Evolutionary conservation across 768 basidiomycete species (phyloP).

Genomic region (Kwoniella bestiolae): DNA sequence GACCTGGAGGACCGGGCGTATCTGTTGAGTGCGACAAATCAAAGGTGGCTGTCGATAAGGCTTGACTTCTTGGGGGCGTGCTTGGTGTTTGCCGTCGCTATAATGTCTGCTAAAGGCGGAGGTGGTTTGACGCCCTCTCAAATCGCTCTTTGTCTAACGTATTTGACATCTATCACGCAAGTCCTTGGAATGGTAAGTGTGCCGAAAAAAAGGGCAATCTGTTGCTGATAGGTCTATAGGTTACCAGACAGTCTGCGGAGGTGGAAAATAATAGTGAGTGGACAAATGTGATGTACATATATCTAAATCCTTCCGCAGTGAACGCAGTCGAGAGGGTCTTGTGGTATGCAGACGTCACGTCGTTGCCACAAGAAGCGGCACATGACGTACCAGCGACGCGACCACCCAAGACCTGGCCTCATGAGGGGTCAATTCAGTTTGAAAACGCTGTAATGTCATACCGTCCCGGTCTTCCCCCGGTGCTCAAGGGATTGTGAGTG

Average conservation of each 20-base stretch:
- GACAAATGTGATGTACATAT: slow-evolving; percentile 6
- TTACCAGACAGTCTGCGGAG: slow-evolving; percentile 61
- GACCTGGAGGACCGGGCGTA: slow-evolving; percentile 91
- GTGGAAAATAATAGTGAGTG: slow-evolving; percentile 76
- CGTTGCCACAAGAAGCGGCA: slow-evolving; percentile 68
- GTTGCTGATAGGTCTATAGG: too few relatives aligned
- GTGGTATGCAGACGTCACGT: slow-evolving; percentile 73
- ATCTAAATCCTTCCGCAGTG: slow-evolving; percentile 26
- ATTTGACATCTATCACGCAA: slow-evolving; percentile 47
- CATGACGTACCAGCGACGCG: slow-evolving; percentile 66
- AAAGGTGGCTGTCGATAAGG: slow-evolving; percentile 75
- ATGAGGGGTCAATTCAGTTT: slow-evolving; percentile 70
- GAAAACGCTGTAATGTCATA: slow-evolving; percentile 77
- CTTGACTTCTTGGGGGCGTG: slow-evolving; percentile 82
- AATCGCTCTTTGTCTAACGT: slow-evolving; percentile 74
- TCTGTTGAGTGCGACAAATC: slow-evolving; percentile 75
- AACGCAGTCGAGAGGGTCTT: slow-evolving; percentile 65
- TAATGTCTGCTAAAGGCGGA: slow-evolving; percentile 76
- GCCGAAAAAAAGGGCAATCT: too few relatives aligned
- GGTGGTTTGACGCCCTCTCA: slow-evolving; percentile 75
- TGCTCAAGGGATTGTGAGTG: slow-evolving; percentile 70
- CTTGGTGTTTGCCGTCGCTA: slow-evolving; percentile 61
- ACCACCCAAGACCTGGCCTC: slow-evolving; percentile 72
- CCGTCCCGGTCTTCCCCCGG: slow-evolving; percentile 77
- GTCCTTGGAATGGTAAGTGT: slow-evolving; percentile 51